phyloP scores from a whole-genome alignment of 106 monocot species.

The Acorus gramineus region DNA sequence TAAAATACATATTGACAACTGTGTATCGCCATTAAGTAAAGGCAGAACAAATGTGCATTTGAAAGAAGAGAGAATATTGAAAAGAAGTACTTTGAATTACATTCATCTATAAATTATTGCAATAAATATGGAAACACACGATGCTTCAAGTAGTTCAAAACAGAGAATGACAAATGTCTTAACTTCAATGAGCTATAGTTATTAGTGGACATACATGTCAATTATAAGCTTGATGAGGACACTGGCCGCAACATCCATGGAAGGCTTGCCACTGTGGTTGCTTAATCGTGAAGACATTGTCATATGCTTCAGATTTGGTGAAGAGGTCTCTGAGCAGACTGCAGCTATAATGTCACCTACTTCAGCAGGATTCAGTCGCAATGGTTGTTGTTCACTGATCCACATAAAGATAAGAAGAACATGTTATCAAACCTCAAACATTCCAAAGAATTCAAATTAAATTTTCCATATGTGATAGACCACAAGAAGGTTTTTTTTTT shows the following conservation, averaged over 20 bases:
- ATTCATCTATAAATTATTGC: too few species aligned
- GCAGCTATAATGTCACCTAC: constrained; percentile 93
- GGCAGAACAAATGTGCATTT: too few species aligned
- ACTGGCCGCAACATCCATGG: constrained; percentile 78
- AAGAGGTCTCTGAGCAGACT: constrained; percentile 65
- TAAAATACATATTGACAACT: too few species aligned
- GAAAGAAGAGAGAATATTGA: too few species aligned
- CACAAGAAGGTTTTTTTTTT: too few species aligned
- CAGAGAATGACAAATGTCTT: constrained; percentile 1
- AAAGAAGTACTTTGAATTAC: too few species aligned
- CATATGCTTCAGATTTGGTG: constrained; percentile 37
- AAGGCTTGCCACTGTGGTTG: constrained; percentile 43
- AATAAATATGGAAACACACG: too few species aligned
- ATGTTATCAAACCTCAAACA: background rate
- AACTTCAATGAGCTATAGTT: too few species aligned
- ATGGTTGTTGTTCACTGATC: constrained; percentile 93
- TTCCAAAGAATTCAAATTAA: background rate
- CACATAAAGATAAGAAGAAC: constrained; percentile 17
- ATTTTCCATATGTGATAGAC: too few species aligned
- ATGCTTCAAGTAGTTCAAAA: background rate
- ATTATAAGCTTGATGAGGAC: constrained; percentile 95
- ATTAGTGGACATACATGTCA: constrained; percentile 66
- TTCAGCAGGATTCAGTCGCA: constrained; percentile 79
- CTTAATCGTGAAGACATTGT: constrained; percentile 37
- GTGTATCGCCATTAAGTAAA: too few species aligned